These are phyloP conservation scores for Casuarina glauca DNA, from an alignment of 306 rosid species.

Conservation along the genomic window DNA sequence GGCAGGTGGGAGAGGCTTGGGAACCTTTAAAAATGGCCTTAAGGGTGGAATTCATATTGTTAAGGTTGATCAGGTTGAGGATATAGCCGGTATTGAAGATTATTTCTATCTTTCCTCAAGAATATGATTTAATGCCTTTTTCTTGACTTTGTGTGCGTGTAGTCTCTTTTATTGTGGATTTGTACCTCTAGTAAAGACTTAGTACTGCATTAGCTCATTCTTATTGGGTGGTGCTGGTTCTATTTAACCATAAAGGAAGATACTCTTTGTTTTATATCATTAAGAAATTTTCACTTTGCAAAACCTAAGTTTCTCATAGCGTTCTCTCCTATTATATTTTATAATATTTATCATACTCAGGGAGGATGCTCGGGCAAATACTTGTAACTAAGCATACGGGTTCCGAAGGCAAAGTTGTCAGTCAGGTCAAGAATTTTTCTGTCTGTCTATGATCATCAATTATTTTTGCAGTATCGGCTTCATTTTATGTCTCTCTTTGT, in stretches of 20 bases:
- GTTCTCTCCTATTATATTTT: neutral
- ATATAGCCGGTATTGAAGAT: conserved; percentile 73
- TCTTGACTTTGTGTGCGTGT: neutral
- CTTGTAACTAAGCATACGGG: conserved; percentile 98
- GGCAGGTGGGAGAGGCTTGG: conserved; percentile 98
- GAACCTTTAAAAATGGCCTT: conserved; percentile 89
- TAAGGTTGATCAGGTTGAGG: conserved; percentile 80
- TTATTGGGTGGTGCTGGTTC: neutral
- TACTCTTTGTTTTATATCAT: neutral
- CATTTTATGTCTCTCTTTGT: neutral
- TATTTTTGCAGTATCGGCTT: neutral
- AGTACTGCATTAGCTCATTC: neutral
- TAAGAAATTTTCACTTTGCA: neutral
- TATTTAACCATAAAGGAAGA: neutral
- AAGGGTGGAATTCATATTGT: conserved; percentile 97
- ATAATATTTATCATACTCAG: conserved; percentile 44
- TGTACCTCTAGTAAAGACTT: neutral
- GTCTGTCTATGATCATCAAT: conserved; percentile 12
- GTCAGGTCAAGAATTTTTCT: conserved; percentile 64
- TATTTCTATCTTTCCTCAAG: conserved; percentile 8
- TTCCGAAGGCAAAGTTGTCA: conserved; percentile 88
- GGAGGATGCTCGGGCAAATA: conserved; percentile 95
- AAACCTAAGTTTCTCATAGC: conserved; percentile 11
- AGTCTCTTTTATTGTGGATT: neutral
- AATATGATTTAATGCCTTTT: conserved; percentile 1